Conservation (phyloP, 2,329 filamentous ascomycete species). For the Fusarium chuoi region DNA sequence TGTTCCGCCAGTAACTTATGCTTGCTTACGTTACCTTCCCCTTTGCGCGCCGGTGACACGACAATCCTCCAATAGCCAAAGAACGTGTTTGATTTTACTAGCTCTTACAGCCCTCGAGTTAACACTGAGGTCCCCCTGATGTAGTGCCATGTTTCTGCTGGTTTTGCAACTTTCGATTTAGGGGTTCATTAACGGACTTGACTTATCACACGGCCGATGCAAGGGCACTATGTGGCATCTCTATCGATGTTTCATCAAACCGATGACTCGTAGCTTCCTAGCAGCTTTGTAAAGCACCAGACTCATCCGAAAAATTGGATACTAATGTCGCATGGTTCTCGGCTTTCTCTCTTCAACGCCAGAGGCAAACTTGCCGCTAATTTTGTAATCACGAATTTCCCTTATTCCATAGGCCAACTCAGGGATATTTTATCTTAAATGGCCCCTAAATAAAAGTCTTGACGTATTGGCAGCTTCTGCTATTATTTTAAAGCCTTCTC, state of each 20-base stretch:
- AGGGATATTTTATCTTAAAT: not conserved
- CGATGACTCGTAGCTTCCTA: too few relatives aligned
- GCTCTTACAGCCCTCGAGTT: too few relatives aligned
- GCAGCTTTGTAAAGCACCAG: not conserved
- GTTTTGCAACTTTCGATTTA: not conserved
- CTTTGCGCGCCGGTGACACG: not conserved
- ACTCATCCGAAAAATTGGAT: too few relatives aligned
- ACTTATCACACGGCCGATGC: not conserved
- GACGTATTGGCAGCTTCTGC: fast-evolving
- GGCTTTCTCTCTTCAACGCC: not conserved
- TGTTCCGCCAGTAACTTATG: not conserved
- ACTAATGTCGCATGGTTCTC: fast-evolving
- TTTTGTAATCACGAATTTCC: too few relatives aligned
- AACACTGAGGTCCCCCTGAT: not conserved
- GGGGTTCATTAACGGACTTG: too few relatives aligned
- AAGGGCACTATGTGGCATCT: not conserved
- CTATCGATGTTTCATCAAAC: not conserved
- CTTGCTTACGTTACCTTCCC: not conserved
- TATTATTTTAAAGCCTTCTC: too few relatives aligned
- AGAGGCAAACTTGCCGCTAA: not conserved
- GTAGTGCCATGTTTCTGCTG: not conserved
- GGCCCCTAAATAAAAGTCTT: not conserved
- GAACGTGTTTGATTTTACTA: not conserved
- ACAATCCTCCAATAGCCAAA: not conserved
- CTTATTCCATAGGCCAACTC: fast-evolving